A percentile compares a stretch with the other conserved stretches of the same genome.
phyloP scores from a whole-genome alignment of 768 basidiomycete genomes.

The Thelephora ganbajun region DNA sequence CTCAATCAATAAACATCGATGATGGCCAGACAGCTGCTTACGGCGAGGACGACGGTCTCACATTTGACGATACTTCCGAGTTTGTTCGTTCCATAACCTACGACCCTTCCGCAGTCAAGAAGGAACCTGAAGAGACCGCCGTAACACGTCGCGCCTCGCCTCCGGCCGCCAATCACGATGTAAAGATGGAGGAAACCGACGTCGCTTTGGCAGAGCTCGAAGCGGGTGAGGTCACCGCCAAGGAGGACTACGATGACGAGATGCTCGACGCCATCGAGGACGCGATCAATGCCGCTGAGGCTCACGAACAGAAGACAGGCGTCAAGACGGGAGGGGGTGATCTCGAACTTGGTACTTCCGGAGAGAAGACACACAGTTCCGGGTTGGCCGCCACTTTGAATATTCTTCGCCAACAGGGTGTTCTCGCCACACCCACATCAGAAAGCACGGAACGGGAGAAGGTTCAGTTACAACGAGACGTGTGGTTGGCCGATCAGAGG shows the following conservation, averaged over 20 bases:
- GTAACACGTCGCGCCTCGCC: slow-evolving; percentile 18
- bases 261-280: slow-evolving; percentile 72
- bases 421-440: slow-evolving; percentile 47
- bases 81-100: slow-evolving; percentile 81
- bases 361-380: slow-evolving; percentile 65
- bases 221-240: slow-evolving; percentile 66
- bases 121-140: slow-evolving; percentile 14
- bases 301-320: slow-evolving; percentile 25
- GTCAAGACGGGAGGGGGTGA: slow-evolving; percentile 20
- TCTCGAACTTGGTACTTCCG: slow-evolving; percentile 44
- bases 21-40: slow-evolving; percentile 30
- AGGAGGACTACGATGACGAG: slow-evolving; percentile 63
- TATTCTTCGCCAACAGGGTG: slow-evolving; percentile 85
- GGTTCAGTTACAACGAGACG: slow-evolving; percentile 70
- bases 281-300: slow-evolving; percentile 47
- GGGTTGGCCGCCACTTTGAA: slow-evolving; percentile 85
- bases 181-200: slow-evolving; percentile 45
- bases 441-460: slow-evolving; percentile 68
- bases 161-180: slow-evolving; percentile 23
- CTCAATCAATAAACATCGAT: slow-evolving; percentile 37
- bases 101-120: slow-evolving; percentile 32
- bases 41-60: slow-evolving; percentile 44
- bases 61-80: slow-evolving; percentile 94
- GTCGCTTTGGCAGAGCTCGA: slow-evolving; percentile 62
- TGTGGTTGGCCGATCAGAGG: slow-evolving; percentile 84